These are phyloP conservation scores for Tuber indicum DNA, from an alignment of 495 filamentous ascomycete genomes.

Conservation along the genomic window DNA sequence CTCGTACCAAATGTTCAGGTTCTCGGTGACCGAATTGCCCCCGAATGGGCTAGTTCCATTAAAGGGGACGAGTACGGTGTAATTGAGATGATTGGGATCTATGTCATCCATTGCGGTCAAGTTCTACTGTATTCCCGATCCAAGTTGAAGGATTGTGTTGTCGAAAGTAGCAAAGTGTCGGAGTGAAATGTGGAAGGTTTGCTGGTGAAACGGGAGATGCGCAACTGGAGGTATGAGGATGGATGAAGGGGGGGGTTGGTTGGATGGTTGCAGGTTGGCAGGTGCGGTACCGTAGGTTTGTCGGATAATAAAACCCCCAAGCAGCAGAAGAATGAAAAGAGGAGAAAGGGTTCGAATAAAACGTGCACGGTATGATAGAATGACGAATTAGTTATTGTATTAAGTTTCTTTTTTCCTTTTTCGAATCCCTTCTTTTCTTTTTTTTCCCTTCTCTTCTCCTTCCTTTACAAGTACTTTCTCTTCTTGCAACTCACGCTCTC, in stretches of 20 bases:
- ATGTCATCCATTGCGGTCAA: constrained; percentile 27
- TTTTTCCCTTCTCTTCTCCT: neutral
- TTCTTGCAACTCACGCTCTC: constrained; percentile 7
- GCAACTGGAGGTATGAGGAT: neutral
- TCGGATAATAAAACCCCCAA: constrained; percentile 5
- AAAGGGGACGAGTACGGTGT: constrained; percentile 52
- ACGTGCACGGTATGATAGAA: constrained; percentile 1
- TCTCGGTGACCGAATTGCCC: constrained; percentile 63
- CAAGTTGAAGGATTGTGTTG: neutral
- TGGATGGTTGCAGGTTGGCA: constrained; percentile 10
- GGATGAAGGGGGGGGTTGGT: constrained; percentile 6
- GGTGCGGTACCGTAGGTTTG: neutral
- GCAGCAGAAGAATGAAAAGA: constrained; percentile 13
- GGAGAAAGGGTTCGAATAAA: constrained; percentile 11
- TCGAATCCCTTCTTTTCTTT: neutral
- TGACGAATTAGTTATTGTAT: neutral
- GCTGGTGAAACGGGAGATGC: neutral
- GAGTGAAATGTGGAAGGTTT: neutral
- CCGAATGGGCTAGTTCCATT: constrained; percentile 61
- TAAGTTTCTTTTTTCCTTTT: neutral
- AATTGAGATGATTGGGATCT: constrained; percentile 48
- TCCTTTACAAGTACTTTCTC: neutral
- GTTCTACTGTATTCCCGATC: neutral
- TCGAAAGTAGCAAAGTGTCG: neutral
- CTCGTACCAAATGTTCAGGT: constrained; percentile 79